These are phyloP conservation scores for Carex parvula DNA, from an alignment of 176 grass and related monocot genomes.

Conservation along the genomic window DNA sequence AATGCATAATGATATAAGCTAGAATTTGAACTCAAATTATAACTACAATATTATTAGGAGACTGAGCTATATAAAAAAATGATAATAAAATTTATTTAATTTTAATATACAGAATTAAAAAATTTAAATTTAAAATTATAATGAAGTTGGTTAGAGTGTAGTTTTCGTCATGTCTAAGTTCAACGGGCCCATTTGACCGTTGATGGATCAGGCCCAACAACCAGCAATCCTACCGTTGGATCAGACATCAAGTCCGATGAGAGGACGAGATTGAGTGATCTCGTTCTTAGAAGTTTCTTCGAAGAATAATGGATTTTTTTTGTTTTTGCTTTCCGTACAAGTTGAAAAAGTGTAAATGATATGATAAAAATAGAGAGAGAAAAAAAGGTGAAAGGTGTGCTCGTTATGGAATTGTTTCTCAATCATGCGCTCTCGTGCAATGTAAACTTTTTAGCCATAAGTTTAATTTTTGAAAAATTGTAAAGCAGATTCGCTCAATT, in stretches of 20 bases:
- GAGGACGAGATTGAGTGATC: constrained; percentile 7
- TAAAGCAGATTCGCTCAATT: constrained; percentile 1
- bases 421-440: constrained; percentile 29
- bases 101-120: too few relatives aligned
- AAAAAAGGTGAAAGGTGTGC: not conserved
- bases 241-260: not conserved
- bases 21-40: too few relatives aligned
- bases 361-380: constrained; percentile 7
- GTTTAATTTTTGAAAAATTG: not conserved
- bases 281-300: constrained; percentile 2
- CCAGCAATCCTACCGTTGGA: constrained; percentile 10
- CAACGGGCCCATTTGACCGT: constrained; percentile 31
- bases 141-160: constrained; percentile 15
- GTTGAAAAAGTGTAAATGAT: not conserved
- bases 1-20: too few relatives aligned
- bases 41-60: too few relatives aligned
- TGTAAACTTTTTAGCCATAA: not conserved
- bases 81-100: too few relatives aligned
- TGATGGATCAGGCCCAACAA: constrained; percentile 35
- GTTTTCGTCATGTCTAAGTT: not conserved
- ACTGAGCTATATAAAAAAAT: too few relatives aligned
- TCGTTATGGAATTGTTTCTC: not conserved
- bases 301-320: constrained; percentile 19
- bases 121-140: too few relatives aligned
- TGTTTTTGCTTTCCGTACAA: constrained; percentile 2